These are phyloP conservation scores for Lipomyces anomalus DNA, from an alignment of 805 yeast genomes.

Conservation along the genomic window DNA sequence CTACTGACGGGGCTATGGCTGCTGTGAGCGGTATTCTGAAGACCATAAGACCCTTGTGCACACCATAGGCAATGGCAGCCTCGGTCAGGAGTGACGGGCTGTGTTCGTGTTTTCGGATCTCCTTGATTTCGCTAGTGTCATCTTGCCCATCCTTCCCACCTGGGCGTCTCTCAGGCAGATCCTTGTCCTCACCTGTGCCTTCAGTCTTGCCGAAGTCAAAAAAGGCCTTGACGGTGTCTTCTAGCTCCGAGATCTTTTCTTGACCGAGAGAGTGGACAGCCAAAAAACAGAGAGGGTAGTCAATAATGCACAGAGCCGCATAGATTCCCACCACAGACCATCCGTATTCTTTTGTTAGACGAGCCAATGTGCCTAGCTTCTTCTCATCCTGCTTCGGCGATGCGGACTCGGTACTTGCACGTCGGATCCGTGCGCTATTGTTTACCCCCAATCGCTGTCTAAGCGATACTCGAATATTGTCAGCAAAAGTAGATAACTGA, in stretches of 20 bases:
- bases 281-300: constrained; percentile 75
- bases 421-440: too few relatives aligned
- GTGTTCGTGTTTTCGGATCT: too few relatives aligned
- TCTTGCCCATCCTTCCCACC: constrained; percentile 37
- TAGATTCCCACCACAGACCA: constrained; percentile 87
- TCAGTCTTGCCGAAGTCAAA: constrained; percentile 71
- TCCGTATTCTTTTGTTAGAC: constrained; percentile 78
- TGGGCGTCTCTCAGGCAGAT: too few relatives aligned
- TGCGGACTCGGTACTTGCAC: too few relatives aligned
- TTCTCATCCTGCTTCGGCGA: too few relatives aligned
- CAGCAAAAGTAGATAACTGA: too few relatives aligned
- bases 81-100: constrained; percentile 60
- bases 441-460: too few relatives aligned
- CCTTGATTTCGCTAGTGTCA: constrained; percentile 37
- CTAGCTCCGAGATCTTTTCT: constrained; percentile 65
- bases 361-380: constrained; percentile 23
- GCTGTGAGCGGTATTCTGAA: constrained; percentile 87
- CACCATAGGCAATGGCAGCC: constrained; percentile 82
- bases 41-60: constrained; percentile 75
- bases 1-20: constrained; percentile 80
- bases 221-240: constrained; percentile 51
- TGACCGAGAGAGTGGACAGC: constrained; percentile 84
- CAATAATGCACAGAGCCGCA: constrained; percentile 62
- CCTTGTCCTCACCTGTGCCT: too few relatives aligned
- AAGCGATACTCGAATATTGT: too few relatives aligned